Base-by-base conservation (phyloP, 352 stramenopile species). In the Phytopythium ostracodes region DNA sequence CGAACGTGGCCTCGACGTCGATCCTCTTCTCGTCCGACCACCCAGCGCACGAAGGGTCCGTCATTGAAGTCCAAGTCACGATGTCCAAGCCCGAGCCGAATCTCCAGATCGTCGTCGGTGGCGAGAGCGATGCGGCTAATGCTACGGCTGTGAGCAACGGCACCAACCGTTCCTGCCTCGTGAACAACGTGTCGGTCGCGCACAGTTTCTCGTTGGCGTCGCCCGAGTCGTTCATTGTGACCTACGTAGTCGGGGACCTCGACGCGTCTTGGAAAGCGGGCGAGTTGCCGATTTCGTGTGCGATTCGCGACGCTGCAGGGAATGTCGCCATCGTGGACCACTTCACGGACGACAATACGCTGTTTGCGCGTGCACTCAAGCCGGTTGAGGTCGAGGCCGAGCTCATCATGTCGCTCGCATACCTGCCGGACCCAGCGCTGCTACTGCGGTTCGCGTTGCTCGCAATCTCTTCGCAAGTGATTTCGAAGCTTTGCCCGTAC, bases 291-390 rank as follows among this genome's bases (percentile, higher is more conserved):
- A 67, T 89, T 11, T 58, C 75, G 47, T 89, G 80, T 35, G 58
- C 72, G 17, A 67, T 89, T 17, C 66, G 82, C 51, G 77, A 89
- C 43, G 68, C 61, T 1, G 77, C 76, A 3, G 80, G 80, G 1
- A 87, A 88, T 42, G 71, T 67, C 14, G 78, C 74, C 3, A 17
- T 80, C 44, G 71, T 88, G n/a, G 66, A 81, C 36, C 65, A 72
- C 38, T 89, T 88, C 51, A 89, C 80, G 17, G 80, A 89, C 56
- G 67, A 66, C 57, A 89, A 89, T 64, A 88, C 75, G 43, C 73
- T 89, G 0, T 79, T 85, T 58, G 77, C 76, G 14, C 79, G 77
- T 12, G 79, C 86, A 35, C 67, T 89, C 57, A 87, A 89, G 62
- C 79, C 79, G 2, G 71, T 82, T 12, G 75, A 87, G 59, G 65